Conservation (phyloP, 345 rosid species). For the Mercurialis annua region DNA sequence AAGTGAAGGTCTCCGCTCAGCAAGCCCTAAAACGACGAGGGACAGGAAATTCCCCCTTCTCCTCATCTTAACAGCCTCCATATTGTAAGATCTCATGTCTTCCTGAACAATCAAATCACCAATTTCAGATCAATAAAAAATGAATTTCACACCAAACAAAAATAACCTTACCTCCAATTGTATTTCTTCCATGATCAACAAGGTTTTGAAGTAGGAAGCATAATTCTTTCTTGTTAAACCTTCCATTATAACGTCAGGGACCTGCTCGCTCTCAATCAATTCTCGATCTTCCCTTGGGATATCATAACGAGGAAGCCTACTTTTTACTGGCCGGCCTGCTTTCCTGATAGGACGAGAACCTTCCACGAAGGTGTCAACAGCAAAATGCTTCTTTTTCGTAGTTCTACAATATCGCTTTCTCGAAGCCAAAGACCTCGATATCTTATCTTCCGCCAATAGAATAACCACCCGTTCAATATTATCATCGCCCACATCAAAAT, state of each 20-base stretch:
- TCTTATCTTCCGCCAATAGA: constrained; percentile 75
- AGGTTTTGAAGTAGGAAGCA: constrained; percentile 51
- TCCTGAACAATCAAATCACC: constrained; percentile 41
- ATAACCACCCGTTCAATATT: constrained; percentile 58
- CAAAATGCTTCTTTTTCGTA: constrained; percentile 48
- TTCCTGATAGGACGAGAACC: constrained; percentile 47
- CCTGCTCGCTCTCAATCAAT: constrained; percentile 52
- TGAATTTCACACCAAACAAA: neutral
- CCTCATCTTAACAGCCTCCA: constrained; percentile 64
- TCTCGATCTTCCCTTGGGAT: constrained; percentile 66
- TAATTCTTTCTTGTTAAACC: constrained; percentile 53
- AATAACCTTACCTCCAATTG: constrained; percentile 61
- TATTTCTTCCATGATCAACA: constrained; percentile 78
- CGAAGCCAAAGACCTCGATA: constrained; percentile 58
- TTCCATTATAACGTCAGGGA: constrained; percentile 39
- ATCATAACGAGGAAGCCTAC: constrained; percentile 50
- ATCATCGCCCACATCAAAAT: constrained; percentile 51
- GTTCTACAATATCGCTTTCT: constrained; percentile 52
- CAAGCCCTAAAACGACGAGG: constrained; percentile 81
- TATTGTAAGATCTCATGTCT: constrained; percentile 67
- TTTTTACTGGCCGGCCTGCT: constrained; percentile 16
- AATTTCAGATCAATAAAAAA: neutral
- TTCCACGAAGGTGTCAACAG: constrained; percentile 25
- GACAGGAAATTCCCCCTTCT: constrained; percentile 52
- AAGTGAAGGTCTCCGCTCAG: constrained; percentile 91